Evolutionary conservation across 2,329 filamentous ascomycete genomes (phyloP).

Genomic region (Trichoderma citrinoviride): DNA sequence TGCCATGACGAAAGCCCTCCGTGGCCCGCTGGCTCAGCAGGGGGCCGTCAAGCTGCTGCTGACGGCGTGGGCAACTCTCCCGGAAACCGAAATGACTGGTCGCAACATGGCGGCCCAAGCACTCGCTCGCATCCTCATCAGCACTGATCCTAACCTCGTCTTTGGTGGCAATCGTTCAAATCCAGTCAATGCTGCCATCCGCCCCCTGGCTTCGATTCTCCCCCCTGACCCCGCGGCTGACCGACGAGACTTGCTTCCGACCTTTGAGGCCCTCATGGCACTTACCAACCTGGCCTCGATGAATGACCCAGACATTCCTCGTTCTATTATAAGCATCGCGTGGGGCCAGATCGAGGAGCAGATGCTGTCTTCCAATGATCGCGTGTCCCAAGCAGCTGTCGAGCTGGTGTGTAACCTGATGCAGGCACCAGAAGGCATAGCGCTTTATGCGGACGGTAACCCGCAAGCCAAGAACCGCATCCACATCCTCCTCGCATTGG

Average conservation of each 20-base stretch:
- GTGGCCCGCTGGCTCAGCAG: slow-evolving; percentile 83
- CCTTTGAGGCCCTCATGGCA: slow-evolving; percentile 87
- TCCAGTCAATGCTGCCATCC: slow-evolving; percentile 75
- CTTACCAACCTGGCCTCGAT: slow-evolving; percentile 90
- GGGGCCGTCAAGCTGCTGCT: slow-evolving; percentile 87
- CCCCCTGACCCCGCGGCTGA: slow-evolving; percentile 60
- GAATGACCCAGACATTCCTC: slow-evolving; percentile 63
- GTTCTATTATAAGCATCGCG: slow-evolving; percentile 67
- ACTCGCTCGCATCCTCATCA: slow-evolving; percentile 81
- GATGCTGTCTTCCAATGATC: slow-evolving; percentile 69
- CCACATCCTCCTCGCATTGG: slow-evolving; percentile 81
- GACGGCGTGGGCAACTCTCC: slow-evolving; percentile 62
- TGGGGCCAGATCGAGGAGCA: slow-evolving; percentile 81
- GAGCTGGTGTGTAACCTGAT: slow-evolving; percentile 92
- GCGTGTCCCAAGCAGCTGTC: slow-evolving; percentile 77
- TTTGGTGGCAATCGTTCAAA: slow-evolving; percentile 76
- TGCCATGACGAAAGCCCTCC: slow-evolving; percentile 68
- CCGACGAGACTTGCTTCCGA: slow-evolving; percentile 75
- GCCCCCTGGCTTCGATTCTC: slow-evolving; percentile 75
- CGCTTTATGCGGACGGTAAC: slow-evolving; percentile 66
- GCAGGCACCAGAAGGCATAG: slow-evolving; percentile 63
- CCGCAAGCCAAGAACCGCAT: slow-evolving; percentile 69
- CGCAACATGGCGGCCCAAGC: slow-evolving; percentile 71
- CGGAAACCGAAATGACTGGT: slow-evolving; percentile 46
- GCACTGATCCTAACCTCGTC: slow-evolving; percentile 77